Conservation (phyloP, 352 stramenopile genomes). For the Phytopythium kandeliae region DNA sequence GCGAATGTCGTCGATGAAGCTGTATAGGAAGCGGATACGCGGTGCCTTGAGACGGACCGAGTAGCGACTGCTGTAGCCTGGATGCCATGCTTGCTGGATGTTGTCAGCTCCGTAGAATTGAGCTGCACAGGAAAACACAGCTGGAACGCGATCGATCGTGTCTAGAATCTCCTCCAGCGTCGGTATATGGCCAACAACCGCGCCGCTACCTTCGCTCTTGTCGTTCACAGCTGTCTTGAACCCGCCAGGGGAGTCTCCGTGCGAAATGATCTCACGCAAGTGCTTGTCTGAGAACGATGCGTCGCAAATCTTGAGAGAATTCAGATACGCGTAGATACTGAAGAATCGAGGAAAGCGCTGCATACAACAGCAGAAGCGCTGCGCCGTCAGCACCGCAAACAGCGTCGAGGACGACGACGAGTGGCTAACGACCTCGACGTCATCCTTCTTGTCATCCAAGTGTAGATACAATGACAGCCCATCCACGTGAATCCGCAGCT, state of each 20-base stretch:
- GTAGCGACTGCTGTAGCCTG: conserved; percentile 71
- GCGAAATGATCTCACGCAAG: conserved; percentile 61
- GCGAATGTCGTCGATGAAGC: conserved; percentile 74
- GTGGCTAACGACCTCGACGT: conserved; percentile 10
- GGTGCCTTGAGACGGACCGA: conserved; percentile 71
- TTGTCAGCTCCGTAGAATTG: conserved; percentile 71
- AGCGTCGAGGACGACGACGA: conserved; percentile 31
- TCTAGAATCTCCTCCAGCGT: conserved; percentile 52
- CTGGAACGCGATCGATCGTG: conserved; percentile 43
- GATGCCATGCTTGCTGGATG: conserved; percentile 80
- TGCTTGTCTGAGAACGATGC: conserved; percentile 51
- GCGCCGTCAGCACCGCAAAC: conserved; percentile 43
- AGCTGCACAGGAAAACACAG: conserved; percentile 71
- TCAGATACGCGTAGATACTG: conserved; percentile 67
- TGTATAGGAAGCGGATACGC: conserved; percentile 77
- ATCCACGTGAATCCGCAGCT: conserved; percentile 69
- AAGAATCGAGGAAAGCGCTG: conserved; percentile 66
- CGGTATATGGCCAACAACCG: conserved; percentile 36
- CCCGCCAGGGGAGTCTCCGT: conserved; percentile 23
- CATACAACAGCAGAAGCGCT: conserved; percentile 70
- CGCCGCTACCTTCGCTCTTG: conserved; percentile 10
- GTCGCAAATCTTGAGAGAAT: conserved; percentile 68
- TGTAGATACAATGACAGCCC: conserved; percentile 67
- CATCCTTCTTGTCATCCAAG: conserved; percentile 28
- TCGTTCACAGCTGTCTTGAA: conserved; percentile 7